A percentile compares a stretch with the other conserved stretches of the same genome.
phyloP scores from a whole-genome alignment of 2,329 filamentous ascomycete species.

The Phaeosphaeriaceae sp. region DNA sequence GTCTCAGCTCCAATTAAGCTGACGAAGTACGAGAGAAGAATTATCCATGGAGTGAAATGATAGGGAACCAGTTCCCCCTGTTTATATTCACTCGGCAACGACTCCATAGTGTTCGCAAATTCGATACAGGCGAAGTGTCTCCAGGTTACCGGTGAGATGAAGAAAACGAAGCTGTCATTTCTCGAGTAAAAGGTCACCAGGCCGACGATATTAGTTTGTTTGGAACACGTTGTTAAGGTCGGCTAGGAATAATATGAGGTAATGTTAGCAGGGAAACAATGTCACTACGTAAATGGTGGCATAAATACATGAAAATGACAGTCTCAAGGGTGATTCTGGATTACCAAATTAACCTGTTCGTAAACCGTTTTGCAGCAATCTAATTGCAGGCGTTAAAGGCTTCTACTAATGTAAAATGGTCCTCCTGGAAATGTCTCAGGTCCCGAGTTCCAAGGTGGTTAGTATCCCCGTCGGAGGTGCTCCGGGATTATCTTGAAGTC shows the following conservation, averaged over 20 bases:
- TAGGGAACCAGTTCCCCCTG: conserved; percentile 5
- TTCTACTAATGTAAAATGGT: not conserved
- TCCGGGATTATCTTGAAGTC: too few species aligned
- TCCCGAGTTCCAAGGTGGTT: too few species aligned
- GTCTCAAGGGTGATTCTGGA: not conserved
- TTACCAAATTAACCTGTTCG: not conserved
- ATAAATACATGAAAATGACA: conserved; percentile 2
- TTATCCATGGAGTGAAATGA: conserved; percentile 4
- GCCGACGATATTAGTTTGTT: conserved; percentile 1
- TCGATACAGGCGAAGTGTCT: conserved; percentile 2
- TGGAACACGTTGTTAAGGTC: not conserved
- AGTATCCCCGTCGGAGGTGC: too few species aligned
- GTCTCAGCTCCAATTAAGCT: conserved; percentile 76
- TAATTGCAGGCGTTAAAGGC: not conserved
- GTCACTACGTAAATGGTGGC: conserved; percentile 1
- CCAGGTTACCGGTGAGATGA: not conserved
- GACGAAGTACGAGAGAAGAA: conserved; percentile 61
- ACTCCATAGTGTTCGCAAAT: conserved; percentile 3
- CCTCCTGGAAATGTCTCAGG: too few species aligned
- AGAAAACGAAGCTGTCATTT: conserved; percentile 2
- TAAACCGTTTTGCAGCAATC: conserved; percentile 1
- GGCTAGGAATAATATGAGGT: conserved; percentile 2
- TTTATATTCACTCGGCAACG: conserved; percentile 6
- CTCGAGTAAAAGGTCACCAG: not conserved
- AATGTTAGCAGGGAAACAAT: conserved; percentile 3